Evolutionary conservation across 1,284 basidiomycete species (phyloP).

Genomic region (Agroathelia rolfsii): DNA sequence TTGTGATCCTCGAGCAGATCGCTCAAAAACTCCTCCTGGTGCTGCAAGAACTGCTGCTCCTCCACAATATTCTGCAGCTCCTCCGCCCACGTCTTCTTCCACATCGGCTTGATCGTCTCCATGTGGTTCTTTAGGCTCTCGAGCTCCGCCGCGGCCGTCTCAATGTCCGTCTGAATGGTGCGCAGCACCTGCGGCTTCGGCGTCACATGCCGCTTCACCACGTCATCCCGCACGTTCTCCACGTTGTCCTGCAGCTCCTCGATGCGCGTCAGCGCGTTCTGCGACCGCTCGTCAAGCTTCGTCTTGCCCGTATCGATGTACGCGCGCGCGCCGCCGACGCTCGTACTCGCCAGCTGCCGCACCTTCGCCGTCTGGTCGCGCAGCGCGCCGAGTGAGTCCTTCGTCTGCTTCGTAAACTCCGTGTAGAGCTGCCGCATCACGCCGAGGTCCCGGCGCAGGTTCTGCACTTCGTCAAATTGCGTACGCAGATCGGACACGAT

Average conservation of each 20-base stretch:
- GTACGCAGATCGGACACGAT: conserved; percentile 78
- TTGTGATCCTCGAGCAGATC: conserved; percentile 91
- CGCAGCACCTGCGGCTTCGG: conserved; percentile 73
- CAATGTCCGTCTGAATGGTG: conserved; percentile 67
- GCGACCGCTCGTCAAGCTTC: conserved; percentile 81
- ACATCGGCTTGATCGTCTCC: conserved; percentile 86
- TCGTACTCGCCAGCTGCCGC: conserved; percentile 73
- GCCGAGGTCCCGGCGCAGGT: conserved; percentile 85
- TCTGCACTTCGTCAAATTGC: conserved; percentile 92
- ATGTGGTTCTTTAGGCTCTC: conserved; percentile 79
- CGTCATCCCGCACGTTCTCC: conserved; percentile 86
- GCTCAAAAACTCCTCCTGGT: conserved; percentile 83
- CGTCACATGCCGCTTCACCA: conserved; percentile 80
- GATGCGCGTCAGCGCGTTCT: conserved; percentile 85
- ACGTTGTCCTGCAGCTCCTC: conserved; percentile 92
- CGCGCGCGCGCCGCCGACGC: conserved; percentile 79
- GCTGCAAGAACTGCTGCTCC: conserved; percentile 89
- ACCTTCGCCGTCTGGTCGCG: conserved; percentile 81
- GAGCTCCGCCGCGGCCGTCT: conserved; percentile 61
- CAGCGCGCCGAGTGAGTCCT: conserved; percentile 70
- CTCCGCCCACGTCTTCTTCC: conserved; percentile 98
- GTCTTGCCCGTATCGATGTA: conserved; percentile 89
- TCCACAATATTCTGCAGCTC: conserved; percentile 96
- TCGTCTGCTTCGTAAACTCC: conserved; percentile 87
- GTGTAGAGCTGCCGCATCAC: conserved; percentile 90